phyloP scores from a whole-genome alignment of 2,329 filamentous ascomycete species.

The Gaeumannomyces sp. region DNA sequence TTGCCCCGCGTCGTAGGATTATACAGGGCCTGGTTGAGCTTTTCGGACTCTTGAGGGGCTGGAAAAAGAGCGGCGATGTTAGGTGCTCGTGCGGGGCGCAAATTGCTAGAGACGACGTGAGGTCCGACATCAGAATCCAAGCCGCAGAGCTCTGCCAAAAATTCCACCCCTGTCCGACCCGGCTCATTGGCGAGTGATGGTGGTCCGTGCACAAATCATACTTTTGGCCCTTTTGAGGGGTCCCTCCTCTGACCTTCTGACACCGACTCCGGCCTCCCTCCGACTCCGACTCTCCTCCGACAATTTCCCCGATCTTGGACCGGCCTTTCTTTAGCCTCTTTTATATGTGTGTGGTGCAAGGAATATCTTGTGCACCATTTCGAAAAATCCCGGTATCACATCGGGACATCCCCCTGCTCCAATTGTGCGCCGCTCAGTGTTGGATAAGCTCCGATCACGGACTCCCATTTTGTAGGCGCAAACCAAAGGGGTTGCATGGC shows the following conservation, averaged over 20 bases:
- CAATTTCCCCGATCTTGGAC: no score
- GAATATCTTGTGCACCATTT: no score
- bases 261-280: background rate
- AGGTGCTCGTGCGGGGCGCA: background rate
- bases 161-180: background rate
- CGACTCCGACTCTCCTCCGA: background rate
- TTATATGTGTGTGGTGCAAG: no score
- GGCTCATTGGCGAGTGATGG: no score
- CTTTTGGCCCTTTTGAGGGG: no score
- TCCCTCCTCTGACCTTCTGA: no score
- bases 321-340: no score
- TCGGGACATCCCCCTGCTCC: background rate
- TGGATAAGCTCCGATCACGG: background rate
- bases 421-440: background rate
- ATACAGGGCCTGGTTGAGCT: no score
- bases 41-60: no score
- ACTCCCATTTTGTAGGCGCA: background rate
- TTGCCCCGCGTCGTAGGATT: background rate
- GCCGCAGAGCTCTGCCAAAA: background rate
- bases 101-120: background rate
- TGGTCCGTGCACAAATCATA: background rate
- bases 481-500: background rate
- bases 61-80: background rate
- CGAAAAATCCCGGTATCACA: background rate
- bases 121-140: background rate